Conservation (phyloP, 164 flowering plant genomes). For the Santalum album region DNA sequence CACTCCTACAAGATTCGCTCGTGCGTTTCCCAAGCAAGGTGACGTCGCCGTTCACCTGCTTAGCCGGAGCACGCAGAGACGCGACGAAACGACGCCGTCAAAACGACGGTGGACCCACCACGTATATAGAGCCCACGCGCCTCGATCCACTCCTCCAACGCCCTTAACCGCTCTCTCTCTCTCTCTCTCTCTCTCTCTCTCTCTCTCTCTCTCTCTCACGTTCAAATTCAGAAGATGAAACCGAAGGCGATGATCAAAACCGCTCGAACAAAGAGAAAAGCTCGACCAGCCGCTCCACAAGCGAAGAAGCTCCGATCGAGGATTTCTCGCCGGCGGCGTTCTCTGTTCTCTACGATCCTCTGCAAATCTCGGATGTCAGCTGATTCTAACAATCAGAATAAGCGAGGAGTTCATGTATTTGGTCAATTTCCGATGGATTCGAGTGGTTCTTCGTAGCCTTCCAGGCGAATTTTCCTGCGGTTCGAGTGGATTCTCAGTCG, state of each 20-base stretch:
- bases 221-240: neutral
- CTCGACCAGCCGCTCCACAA: neutral
- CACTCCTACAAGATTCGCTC: too few relatives aligned
- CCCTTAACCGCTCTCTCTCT: too few relatives aligned
- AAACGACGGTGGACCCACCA: too few relatives aligned
- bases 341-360: conserved; percentile 30
- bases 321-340: conserved; percentile 43
- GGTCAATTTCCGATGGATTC: conserved; percentile 12
- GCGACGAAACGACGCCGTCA: too few relatives aligned
- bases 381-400: neutral
- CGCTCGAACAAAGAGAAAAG: neutral
- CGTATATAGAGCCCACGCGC: too few relatives aligned
- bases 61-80: too few relatives aligned
- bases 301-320: conserved; percentile 61
- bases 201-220: neutral
- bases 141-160: too few relatives aligned
- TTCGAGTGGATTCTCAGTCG: conserved; percentile 25
- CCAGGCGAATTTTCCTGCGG: conserved; percentile 28
- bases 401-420: conserved; percentile 9
- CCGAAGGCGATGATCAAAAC: neutral
- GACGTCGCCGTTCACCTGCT: too few relatives aligned
- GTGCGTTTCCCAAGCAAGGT: too few relatives aligned
- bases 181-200: neutral
- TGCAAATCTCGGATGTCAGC: conserved; percentile 6
- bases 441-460: conserved; percentile 22